Percentiles rank a stretch among this genome's conserved stretches.
Evolutionary conservation across 106 monocot species (phyloP).

Genomic region (Allium fistulosum): DNA sequence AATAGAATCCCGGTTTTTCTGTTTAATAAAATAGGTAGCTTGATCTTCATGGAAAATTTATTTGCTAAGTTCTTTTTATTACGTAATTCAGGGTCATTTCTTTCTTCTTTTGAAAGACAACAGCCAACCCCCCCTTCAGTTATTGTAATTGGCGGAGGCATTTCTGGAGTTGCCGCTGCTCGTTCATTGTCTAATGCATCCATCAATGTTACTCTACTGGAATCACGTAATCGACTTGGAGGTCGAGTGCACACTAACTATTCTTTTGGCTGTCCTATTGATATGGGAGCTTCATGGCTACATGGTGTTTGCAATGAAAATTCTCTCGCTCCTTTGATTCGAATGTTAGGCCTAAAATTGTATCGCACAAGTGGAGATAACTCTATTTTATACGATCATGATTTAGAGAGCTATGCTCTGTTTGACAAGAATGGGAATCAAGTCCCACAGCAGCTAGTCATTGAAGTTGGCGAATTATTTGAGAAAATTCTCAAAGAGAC

Average conservation of each 20-base stretch:
- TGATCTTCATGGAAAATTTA: too few relatives aligned
- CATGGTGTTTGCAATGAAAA: slow-evolving; percentile 99
- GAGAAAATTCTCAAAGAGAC: slow-evolving; percentile 91
- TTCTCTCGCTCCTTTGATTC: slow-evolving; percentile 86
- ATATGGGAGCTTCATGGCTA: slow-evolving; percentile 98
- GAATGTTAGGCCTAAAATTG: slow-evolving; percentile 61
- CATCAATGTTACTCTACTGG: slow-evolving; percentile 75
- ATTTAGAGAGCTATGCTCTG: slow-evolving; percentile 65
- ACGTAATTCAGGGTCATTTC: slow-evolving; percentile 44
- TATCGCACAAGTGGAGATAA: slow-evolving; percentile 97
- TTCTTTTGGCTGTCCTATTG: slow-evolving; percentile 94
- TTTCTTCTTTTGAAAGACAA: slow-evolving; percentile 53
- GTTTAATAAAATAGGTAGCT: too few relatives aligned
- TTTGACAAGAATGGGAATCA: slow-evolving; percentile 67
- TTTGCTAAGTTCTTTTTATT: neutral
- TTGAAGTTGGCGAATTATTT: slow-evolving; percentile 73
- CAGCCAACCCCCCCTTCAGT: slow-evolving; percentile 57
- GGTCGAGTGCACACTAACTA: slow-evolving; percentile 92
- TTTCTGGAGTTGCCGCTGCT: slow-evolving; percentile 93
- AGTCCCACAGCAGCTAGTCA: slow-evolving; percentile 73
- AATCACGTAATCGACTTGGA: slow-evolving; percentile 84
- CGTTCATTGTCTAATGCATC: slow-evolving; percentile 76
- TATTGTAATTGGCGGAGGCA: slow-evolving; percentile 94
- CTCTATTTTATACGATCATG: slow-evolving; percentile 96
- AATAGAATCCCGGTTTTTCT: too few relatives aligned